A percentile compares a stretch with the other conserved stretches of the same genome.
phyloP scores from a whole-genome alignment of 176 grass and related monocot genomes.

The Raddia distichophylla region DNA sequence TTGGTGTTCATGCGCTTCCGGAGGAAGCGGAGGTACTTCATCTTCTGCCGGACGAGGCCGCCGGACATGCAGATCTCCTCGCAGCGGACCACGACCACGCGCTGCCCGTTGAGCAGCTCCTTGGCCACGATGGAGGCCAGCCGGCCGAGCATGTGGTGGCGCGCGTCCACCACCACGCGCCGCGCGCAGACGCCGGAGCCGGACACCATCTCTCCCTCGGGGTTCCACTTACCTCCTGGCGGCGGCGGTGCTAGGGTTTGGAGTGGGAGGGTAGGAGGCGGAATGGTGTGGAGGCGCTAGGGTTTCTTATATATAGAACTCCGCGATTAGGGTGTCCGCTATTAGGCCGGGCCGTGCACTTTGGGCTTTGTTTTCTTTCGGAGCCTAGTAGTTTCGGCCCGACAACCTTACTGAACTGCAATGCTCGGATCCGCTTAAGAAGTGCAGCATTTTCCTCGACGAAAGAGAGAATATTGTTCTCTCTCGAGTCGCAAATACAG shows the following conservation, averaged over 20 bases:
- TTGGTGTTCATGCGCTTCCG: conserved; percentile 98
- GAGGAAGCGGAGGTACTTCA: conserved; percentile 95
- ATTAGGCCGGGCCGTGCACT: conserved; percentile 24
- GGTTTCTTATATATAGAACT: conserved; percentile 51
- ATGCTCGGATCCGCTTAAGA: background rate
- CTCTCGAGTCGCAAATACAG: too few species aligned
- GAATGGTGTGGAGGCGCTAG: conserved; percentile 1
- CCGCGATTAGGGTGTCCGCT: conserved; percentile 15
- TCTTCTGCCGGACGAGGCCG: conserved; percentile 88
- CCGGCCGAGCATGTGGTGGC: conserved; percentile 93
- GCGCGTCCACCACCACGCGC: conserved; percentile 79
- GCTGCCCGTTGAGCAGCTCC: conserved; percentile 90
- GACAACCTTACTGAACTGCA: background rate
- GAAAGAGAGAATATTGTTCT: too few species aligned
- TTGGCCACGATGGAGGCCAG: conserved; percentile 78
- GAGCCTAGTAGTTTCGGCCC: background rate
- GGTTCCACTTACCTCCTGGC: conserved; percentile 30
- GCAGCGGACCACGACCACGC: conserved; percentile 83
- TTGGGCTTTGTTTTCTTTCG: background rate
- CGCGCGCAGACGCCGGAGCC: conserved; percentile 70
- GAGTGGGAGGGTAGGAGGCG: conserved; percentile 15
- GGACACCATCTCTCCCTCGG: conserved; percentile 57
- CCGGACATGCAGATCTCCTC: conserved; percentile 96
- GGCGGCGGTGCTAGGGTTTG: conserved; percentile 49
- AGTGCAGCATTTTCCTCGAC: too few species aligned